These are phyloP conservation scores for Prinsepia uniflora DNA, from an alignment of 306 rosid genomes.

Conservation along the genomic window DNA sequence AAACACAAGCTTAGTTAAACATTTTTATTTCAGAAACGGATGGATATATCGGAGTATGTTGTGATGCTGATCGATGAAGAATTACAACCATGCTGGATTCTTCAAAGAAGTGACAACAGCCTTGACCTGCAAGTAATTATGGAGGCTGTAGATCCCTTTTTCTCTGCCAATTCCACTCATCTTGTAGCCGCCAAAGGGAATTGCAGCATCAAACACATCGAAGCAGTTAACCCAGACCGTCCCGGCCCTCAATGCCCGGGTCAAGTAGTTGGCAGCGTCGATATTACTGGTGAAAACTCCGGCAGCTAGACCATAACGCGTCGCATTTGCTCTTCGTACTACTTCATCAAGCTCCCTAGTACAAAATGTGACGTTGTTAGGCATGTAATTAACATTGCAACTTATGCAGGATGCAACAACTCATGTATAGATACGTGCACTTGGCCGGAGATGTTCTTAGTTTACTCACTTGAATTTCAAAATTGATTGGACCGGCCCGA, in stretches of 20 bases:
- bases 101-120: conserved; percentile 72
- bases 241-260: conserved; percentile 73
- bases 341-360: conserved; percentile 73
- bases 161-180: conserved; percentile 93
- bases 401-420: neutral
- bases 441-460: too few relatives aligned
- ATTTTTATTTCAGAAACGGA: conserved; percentile 13
- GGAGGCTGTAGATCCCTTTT: conserved; percentile 80
- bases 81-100: conserved; percentile 77
- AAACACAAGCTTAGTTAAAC: neutral
- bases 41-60: neutral
- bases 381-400: neutral
- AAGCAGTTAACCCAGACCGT: conserved; percentile 89
- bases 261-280: conserved; percentile 59
- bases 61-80: neutral
- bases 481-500: conserved; percentile 89
- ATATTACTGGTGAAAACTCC: conserved; percentile 74
- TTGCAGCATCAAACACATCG: conserved; percentile 88
- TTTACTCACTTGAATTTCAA: conserved; percentile 81
- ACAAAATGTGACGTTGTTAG: neutral
- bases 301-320: conserved; percentile 72
- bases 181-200: conserved; percentile 94
- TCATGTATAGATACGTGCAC: too few relatives aligned
- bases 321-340: conserved; percentile 56
- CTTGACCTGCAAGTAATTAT: conserved; percentile 80